Percentiles rank a stretch among this genome's conserved stretches.
Conservation (phyloP, 169 alveolate species). For the Cryptosporidium baileyi region DNA sequence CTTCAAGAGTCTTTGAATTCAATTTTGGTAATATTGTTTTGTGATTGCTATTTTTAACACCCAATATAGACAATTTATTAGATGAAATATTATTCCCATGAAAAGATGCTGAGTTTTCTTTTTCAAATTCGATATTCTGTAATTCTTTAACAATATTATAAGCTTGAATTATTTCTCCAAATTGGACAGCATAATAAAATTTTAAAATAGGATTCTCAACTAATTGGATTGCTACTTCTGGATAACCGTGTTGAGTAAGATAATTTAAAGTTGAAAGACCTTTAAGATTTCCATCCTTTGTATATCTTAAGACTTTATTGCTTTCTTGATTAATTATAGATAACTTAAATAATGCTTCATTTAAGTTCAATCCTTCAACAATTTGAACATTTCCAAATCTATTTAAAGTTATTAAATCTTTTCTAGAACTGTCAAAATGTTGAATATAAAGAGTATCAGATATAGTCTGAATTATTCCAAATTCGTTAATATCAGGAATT, state of each 20-base stretch:
- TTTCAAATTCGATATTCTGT: constrained; percentile 69
- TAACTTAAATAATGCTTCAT: constrained; percentile 77
- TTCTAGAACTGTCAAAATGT: constrained; percentile 31
- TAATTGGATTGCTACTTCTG: constrained; percentile 78
- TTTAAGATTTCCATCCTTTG: constrained; percentile 68
- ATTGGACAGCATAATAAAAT: constrained; percentile 77
- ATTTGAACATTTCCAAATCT: constrained; percentile 74
- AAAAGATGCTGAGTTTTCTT: constrained; percentile 31
- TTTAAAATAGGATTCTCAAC: constrained; percentile 78
- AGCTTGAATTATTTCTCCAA: constrained; percentile 80
- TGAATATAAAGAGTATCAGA: constrained; percentile 47
- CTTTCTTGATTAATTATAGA: constrained; percentile 76
- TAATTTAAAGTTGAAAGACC: constrained; percentile 79
- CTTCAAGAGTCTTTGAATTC: constrained; percentile 12
- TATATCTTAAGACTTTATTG: constrained; percentile 70
- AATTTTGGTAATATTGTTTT: constrained; percentile 48
- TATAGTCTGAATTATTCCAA: constrained; percentile 53
- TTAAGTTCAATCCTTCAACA: constrained; percentile 69
- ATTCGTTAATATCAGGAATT: constrained; percentile 27
- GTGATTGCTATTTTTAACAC: constrained; percentile 10
- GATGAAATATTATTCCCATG: neutral
- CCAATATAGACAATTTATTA: neutral
- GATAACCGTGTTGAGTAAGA: constrained; percentile 76
- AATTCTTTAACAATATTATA: constrained; percentile 76
- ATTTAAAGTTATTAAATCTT: constrained; percentile 71